Evolutionary conservation across 2,329 filamentous ascomycete species (phyloP).

Genomic region (Podosphaera xanthii): DNA sequence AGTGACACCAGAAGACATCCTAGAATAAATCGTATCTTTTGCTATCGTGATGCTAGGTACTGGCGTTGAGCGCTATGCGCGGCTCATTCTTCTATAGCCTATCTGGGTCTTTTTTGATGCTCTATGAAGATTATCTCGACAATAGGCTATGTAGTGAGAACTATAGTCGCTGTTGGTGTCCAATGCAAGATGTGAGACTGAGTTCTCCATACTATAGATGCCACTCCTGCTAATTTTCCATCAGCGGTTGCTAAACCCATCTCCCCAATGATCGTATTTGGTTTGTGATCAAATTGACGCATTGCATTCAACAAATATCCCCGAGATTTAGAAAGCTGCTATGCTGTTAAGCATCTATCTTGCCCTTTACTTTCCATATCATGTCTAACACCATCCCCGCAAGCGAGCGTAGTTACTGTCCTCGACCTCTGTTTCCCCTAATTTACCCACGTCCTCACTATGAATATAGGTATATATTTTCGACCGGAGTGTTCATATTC

Average conservation of each 20-base stretch:
- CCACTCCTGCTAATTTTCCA: constrained; percentile 2
- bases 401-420: background rate
- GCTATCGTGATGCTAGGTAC: constrained; percentile 61
- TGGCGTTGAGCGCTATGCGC: constrained; percentile 37
- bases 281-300: background rate
- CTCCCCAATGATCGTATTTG: background rate
- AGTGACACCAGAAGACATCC: constrained; percentile 17
- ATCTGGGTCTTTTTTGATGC: constrained; percentile 21
- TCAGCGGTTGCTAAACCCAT: background rate
- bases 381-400: background rate
- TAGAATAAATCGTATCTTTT: constrained; percentile 27
- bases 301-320: background rate
- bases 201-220: constrained; percentile 4
- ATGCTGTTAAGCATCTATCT: background rate
- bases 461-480: background rate
- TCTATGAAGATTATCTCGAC: constrained; percentile 48
- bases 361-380: background rate
- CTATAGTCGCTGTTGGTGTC: constrained; percentile 17
- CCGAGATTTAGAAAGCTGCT: background rate
- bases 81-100: constrained; percentile 28
- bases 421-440: background rate
- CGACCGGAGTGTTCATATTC: background rate
- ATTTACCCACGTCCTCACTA: background rate
- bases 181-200: constrained; percentile 14
- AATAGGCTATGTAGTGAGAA: constrained; percentile 33